These are phyloP conservation scores for Ceratocystis smalleyi DNA, from an alignment of 2,329 filamentous ascomycete species.

Conservation along the genomic window DNA sequence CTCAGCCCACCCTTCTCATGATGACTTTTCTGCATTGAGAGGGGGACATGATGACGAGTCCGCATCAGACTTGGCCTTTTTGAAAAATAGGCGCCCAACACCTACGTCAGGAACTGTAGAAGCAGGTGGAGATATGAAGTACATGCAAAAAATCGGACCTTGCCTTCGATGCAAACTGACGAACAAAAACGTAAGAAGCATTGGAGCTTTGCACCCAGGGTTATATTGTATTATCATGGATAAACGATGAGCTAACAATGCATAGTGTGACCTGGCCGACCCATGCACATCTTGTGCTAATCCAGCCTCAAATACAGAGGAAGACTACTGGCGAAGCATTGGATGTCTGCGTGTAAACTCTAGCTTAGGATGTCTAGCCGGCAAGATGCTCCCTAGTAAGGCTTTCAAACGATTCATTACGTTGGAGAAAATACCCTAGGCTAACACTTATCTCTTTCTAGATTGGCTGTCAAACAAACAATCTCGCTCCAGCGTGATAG, in stretches of 20 bases:
- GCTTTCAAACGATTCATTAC: not conserved
- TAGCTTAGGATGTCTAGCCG: conserved; percentile 9
- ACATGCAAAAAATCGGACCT: conserved; percentile 10
- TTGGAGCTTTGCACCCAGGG: not conserved
- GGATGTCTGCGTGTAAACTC: conserved; percentile 12
- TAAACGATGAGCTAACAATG: not conserved
- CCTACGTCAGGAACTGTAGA: not conserved
- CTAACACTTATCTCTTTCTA: not conserved
- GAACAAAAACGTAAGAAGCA: conserved; percentile 12
- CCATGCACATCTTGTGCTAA: conserved; percentile 11
- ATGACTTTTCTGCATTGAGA: not conserved
- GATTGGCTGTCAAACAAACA: conserved; percentile 21
- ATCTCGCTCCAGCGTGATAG: conserved; percentile 34
- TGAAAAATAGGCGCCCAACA: not conserved
- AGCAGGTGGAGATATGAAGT: not conserved
- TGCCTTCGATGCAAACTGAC: conserved; percentile 15
- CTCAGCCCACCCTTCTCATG: not conserved
- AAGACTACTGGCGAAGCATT: conserved; percentile 13
- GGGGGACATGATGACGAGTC: not conserved
- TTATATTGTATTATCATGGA: not conserved
- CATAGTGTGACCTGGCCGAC: conserved; percentile 11
- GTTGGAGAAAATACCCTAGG: not conserved
- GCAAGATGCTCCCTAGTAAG: conserved; percentile 12
- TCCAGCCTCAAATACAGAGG: not conserved
- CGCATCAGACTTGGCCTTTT: conserved; percentile 16